Conservation (phyloP, 1,284 basidiomycete genomes). For the Cutaneotrichosporon sp. region DNA sequence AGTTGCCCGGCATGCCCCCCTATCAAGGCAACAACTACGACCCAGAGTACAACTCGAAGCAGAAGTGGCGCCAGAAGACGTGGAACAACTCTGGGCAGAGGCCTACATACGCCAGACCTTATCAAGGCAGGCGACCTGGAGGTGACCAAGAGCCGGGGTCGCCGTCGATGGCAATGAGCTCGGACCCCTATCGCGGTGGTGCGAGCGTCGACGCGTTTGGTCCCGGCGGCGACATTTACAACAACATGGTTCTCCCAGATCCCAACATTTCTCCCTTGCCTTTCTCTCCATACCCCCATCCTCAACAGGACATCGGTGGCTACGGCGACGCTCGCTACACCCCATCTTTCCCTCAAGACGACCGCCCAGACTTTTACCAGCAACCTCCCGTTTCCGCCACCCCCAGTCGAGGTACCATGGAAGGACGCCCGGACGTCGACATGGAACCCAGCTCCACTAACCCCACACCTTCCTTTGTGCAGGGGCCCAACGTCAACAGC, state of each 20-base stretch:
- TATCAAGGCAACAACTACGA: conserved; percentile 30
- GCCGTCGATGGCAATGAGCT: background rate
- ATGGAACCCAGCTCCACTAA: background rate
- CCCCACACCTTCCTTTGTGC: background rate
- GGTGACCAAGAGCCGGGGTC: background rate
- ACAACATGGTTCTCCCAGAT: conserved; percentile 1
- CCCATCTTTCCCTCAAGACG: background rate
- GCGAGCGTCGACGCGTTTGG: conserved; percentile 1
- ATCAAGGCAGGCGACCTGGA: too few species aligned
- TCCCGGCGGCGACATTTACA: conserved; percentile 1
- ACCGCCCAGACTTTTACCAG: background rate
- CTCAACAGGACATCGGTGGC: too few species aligned
- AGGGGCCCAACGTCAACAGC: background rate
- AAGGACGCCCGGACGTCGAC: background rate
- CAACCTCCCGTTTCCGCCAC: background rate
- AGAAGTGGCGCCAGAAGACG: conserved; percentile 3
- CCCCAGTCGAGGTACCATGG: background rate
- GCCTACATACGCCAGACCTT: background rate
- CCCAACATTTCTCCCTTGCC: background rate
- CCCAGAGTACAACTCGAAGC: conserved; percentile 20
- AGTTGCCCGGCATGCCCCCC: conserved; percentile 13
- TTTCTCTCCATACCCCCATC: background rate
- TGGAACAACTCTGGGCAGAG: background rate
- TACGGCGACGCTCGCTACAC: background rate
- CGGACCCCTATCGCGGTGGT: background rate